phyloP scores from a whole-genome alignment of 257 asterid genomes.

The Primulina tabacum region DNA sequence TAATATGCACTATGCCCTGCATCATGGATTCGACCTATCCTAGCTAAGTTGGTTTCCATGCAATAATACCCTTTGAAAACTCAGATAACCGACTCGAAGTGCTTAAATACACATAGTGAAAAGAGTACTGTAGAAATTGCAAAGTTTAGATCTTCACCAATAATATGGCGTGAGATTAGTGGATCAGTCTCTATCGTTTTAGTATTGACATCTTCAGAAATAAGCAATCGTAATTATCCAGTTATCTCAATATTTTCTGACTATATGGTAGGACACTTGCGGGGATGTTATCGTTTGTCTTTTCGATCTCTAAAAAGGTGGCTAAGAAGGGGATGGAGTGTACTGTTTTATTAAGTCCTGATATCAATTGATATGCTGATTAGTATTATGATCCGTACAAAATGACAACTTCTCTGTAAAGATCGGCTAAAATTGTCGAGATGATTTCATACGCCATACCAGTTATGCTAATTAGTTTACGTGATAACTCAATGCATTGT shows the following conservation, averaged over 20 bases:
- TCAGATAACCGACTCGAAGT: neutral
- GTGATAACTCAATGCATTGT: neutral
- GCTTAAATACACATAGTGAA: neutral
- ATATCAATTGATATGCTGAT: neutral
- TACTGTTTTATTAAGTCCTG: neutral
- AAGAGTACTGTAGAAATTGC: neutral
- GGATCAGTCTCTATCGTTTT: too few relatives aligned
- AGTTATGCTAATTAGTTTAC: too few relatives aligned
- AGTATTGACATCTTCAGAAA: too few relatives aligned
- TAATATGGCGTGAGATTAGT: neutral
- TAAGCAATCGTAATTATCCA: too few relatives aligned
- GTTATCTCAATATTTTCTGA: neutral
- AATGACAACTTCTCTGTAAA: neutral
- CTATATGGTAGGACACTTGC: neutral
- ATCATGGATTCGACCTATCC: constrained; percentile 6
- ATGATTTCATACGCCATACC: neutral
- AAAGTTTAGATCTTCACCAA: neutral
- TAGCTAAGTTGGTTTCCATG: constrained; percentile 28
- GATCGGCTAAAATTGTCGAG: neutral
- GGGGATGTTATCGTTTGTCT: neutral
- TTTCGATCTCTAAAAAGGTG: neutral
- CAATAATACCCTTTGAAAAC: too few relatives aligned
- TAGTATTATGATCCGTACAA: too few relatives aligned
- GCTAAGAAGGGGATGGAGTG: neutral
- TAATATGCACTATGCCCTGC: constrained; percentile 2